phyloP scores from a whole-genome alignment of 768 basidiomycete genomes.

The Gyrodon lividus region DNA sequence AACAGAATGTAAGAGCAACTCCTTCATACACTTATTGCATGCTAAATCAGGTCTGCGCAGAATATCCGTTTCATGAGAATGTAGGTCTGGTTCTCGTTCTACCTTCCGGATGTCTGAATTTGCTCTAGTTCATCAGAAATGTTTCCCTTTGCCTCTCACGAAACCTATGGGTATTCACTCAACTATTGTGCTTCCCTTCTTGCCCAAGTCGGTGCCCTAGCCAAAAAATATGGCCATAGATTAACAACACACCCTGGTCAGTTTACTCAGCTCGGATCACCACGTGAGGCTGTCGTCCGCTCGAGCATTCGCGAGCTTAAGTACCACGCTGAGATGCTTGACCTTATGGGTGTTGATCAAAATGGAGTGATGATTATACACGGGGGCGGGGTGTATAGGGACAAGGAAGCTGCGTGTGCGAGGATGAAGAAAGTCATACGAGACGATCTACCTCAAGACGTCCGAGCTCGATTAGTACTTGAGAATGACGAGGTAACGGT shows the following conservation, averaged over 20 bases:
- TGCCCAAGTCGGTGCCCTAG: conserved; percentile 59
- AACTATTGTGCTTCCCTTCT: conserved; percentile 63
- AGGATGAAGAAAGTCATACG: conserved; percentile 73
- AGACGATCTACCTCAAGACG: conserved; percentile 54
- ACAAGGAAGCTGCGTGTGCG: conserved; percentile 68
- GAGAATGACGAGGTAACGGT: conserved; percentile 85
- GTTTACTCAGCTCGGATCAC: conserved; percentile 80
- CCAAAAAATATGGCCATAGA: conserved; percentile 69
- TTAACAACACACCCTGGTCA: conserved; percentile 90
- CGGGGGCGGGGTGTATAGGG: conserved; percentile 81
- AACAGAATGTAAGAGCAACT: conserved; percentile 57
- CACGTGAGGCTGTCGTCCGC: conserved; percentile 68
- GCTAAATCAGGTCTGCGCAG: conserved; percentile 25
- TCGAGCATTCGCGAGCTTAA: conserved; percentile 76
- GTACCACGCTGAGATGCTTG: conserved; percentile 89
- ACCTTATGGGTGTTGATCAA: conserved; percentile 75
- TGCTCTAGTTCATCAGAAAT: conserved; percentile 70
- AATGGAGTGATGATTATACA: conserved; percentile 91
- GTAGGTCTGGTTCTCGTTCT: conserved; percentile 8
- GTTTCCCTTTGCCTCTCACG: conserved; percentile 91
- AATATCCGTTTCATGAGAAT: conserved; percentile 85
- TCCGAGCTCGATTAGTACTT: conserved; percentile 75
- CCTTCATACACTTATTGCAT: neutral
- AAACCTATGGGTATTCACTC: conserved; percentile 75
- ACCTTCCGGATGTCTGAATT: neutral